Percentiles rank a stretch among this genome's conserved stretches.
Evolutionary conservation across 257 asterid genomes (phyloP).

Genomic region (Ilex asprella): DNA sequence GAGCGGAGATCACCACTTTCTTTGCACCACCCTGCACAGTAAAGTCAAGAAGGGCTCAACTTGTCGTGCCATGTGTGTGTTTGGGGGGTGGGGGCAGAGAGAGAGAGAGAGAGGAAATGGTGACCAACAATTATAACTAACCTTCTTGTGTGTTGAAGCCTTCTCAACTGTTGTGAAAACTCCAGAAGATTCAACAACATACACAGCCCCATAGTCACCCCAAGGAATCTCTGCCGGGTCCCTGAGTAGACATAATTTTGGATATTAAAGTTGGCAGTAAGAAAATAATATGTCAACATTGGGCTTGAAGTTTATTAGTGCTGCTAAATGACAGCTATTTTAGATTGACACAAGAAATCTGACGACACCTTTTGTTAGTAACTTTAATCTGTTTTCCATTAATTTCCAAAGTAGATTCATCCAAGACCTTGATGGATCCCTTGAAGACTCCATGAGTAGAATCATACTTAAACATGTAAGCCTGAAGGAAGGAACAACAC

Average conservation of each 20-base stretch:
- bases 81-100: background rate
- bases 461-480: conserved; percentile 96
- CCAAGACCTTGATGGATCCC: conserved; percentile 65
- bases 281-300: background rate
- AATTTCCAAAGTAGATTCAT: conserved; percentile 83
- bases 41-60: conserved; percentile 6
- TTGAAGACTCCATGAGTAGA: conserved; percentile 90
- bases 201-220: conserved; percentile 93
- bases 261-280: background rate
- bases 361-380: conserved; percentile 60
- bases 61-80: background rate
- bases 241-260: conserved; percentile 22
- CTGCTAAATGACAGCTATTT: background rate
- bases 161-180: conserved; percentile 76
- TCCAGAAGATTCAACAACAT: conserved; percentile 92
- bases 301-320: background rate
- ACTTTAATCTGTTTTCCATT: conserved; percentile 81
- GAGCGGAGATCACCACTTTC: conserved; percentile 95
- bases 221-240: conserved; percentile 93
- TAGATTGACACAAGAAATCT: background rate
- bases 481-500: conserved; percentile 40
- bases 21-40: conserved; percentile 88
- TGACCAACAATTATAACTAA: conserved; percentile 14
- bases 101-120: background rate
- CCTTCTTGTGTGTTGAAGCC: conserved; percentile 90